Conservation (phyloP, 768 basidiomycete genomes). For the Naganishia antarctica region DNA sequence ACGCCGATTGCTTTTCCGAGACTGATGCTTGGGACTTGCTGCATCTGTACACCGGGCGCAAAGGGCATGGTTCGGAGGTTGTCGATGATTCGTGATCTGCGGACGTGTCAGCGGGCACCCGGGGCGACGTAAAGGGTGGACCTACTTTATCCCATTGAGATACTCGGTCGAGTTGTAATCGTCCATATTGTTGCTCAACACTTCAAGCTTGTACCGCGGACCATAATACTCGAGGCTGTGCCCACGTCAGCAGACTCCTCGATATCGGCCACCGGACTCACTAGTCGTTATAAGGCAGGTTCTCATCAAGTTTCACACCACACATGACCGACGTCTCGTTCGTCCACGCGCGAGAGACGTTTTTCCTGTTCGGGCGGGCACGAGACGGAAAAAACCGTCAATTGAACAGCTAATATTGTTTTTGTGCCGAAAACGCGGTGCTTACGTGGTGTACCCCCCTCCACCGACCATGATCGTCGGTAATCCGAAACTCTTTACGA, state of each 20-base stretch:
- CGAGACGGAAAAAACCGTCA: neutral
- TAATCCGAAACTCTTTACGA: constrained; percentile 71
- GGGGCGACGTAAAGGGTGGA: constrained; percentile 25
- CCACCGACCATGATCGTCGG: constrained; percentile 90
- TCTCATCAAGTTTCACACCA: constrained; percentile 63
- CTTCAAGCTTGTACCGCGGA: constrained; percentile 86
- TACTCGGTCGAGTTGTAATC: constrained; percentile 80
- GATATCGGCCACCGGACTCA: constrained; percentile 28
- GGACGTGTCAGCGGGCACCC: constrained; percentile 14
- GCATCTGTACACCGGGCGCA: constrained; percentile 81
- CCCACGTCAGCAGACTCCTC: constrained; percentile 59
- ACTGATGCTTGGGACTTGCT: constrained; percentile 66
- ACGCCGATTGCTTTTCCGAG: constrained; percentile 53
- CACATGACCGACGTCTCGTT: constrained; percentile 94
- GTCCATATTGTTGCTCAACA: constrained; percentile 87
- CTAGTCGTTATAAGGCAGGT: constrained; percentile 51
- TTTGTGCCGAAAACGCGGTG: no score
- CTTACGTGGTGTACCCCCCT: constrained; percentile 83
- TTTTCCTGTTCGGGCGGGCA: constrained; percentile 54
- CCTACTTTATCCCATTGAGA: constrained; percentile 71
- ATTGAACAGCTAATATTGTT: no score
- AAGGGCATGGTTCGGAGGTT: constrained; percentile 60
- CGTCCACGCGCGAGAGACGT: constrained; percentile 90
- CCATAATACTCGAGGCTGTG: constrained; percentile 97
- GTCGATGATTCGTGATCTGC: constrained; percentile 56